These are phyloP conservation scores for Ophiostoma perfectum DNA, from an alignment of 2,329 filamentous ascomycete species.

Conservation along the genomic window DNA sequence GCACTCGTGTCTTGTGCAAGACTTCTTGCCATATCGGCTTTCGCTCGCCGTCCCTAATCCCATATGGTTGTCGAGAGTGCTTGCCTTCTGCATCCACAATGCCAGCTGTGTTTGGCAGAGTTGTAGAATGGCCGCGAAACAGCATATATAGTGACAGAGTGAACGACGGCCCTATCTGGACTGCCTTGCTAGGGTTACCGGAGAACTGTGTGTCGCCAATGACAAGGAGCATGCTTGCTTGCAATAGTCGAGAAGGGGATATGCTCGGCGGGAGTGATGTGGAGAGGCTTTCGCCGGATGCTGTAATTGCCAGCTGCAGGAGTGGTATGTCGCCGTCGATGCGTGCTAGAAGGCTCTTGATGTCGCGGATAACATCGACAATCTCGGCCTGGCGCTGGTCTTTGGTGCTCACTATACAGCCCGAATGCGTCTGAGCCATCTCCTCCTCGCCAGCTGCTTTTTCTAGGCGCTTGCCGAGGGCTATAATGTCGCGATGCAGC, in stretches of 20 bases:
- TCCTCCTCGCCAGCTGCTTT: conserved; percentile 50
- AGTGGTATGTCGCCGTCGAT: conserved; percentile 91
- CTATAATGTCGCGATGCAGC: conserved; percentile 75
- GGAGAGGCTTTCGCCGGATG: conserved; percentile 81
- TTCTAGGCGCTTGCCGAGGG: conserved; percentile 68
- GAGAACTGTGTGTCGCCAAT: conserved; percentile 80
- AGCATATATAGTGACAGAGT: conserved; percentile 90
- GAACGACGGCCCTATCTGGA: conserved; percentile 84
- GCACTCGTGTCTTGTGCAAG: conserved; percentile 84
- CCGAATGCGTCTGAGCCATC: background rate
- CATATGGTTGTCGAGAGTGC: conserved; percentile 36
- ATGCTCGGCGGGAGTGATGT: conserved; percentile 74
- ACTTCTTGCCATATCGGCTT: conserved; percentile 89
- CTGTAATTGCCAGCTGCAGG: conserved; percentile 89
- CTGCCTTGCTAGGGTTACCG: conserved; percentile 54
- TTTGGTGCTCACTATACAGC: conserved; percentile 35
- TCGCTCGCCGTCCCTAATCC: conserved; percentile 50
- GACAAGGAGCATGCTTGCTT: conserved; percentile 87
- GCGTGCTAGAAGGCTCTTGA: conserved; percentile 65
- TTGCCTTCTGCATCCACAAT: background rate
- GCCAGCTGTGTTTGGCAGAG: too few relatives aligned
- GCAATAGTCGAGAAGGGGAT: conserved; percentile 82
- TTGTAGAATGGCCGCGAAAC: conserved; percentile 64
- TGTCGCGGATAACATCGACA: conserved; percentile 64
- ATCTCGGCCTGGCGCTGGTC: conserved; percentile 52